These are phyloP conservation scores for Kazachstania kunashirensis DNA, from an alignment of 805 yeast genomes.

Conservation along the genomic window DNA sequence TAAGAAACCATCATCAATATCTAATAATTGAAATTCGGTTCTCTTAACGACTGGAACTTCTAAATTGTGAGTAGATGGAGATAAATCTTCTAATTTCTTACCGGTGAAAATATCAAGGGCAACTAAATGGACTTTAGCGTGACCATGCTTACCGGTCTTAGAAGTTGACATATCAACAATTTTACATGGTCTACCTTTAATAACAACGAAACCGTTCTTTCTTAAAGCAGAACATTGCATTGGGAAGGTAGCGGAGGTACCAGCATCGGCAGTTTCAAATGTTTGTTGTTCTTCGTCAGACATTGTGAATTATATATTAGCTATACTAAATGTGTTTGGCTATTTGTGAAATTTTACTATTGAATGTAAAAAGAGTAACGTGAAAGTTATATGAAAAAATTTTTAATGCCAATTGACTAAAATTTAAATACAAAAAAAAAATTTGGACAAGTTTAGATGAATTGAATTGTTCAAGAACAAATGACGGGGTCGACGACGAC, in stretches of 20 bases:
- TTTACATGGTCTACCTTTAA: slow-evolving; percentile 99
- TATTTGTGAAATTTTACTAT: too few species aligned
- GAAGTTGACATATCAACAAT: slow-evolving; percentile 99
- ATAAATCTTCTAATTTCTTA: slow-evolving; percentile 98
- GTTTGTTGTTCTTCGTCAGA: slow-evolving; percentile 54
- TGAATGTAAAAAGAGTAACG: too few species aligned
- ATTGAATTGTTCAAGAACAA: too few species aligned
- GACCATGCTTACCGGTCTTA: slow-evolving; percentile 99
- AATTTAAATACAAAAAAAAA: too few species aligned
- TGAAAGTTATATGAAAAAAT: too few species aligned
- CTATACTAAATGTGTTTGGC: background rate
- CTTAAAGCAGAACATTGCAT: slow-evolving; percentile 99
- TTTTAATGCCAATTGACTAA: too few species aligned
- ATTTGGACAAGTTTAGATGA: too few species aligned
- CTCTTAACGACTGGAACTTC: slow-evolving; percentile 97
- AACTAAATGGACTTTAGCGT: slow-evolving; percentile 99
- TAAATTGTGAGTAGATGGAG: slow-evolving; percentile 99
- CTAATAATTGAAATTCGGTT: slow-evolving; percentile 93
- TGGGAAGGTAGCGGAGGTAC: slow-evolving; percentile 98
- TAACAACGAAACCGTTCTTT: slow-evolving; percentile 98
- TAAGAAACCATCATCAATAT: slow-evolving; percentile 97
- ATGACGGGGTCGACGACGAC: too few species aligned
- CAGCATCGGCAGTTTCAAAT: slow-evolving; percentile 97
- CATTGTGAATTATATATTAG: slow-evolving; percentile 14
- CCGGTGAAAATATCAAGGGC: slow-evolving; percentile 98